Conservation (phyloP, 305 asterid genomes). For the Stenogyne calaminthoides region DNA sequence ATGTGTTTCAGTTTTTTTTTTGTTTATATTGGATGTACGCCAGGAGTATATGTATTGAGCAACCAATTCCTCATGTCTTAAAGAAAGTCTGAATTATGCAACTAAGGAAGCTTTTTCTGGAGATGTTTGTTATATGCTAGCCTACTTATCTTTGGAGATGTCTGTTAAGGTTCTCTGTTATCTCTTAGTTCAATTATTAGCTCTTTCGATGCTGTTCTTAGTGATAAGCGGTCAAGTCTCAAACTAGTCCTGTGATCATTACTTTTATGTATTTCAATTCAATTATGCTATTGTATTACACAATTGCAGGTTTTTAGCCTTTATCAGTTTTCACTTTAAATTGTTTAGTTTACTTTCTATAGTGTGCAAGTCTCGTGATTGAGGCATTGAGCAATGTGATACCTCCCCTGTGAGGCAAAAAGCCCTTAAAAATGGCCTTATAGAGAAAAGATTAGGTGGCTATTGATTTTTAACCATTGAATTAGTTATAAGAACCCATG, state of each 20-base stretch:
- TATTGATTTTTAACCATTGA: neutral
- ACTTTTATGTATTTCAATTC: neutral
- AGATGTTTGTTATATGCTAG: constrained; percentile 8
- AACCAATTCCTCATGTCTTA: neutral
- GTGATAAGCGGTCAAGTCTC: neutral
- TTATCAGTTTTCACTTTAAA: neutral
- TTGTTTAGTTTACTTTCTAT: neutral
- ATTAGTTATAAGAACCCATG: constrained; percentile 12
- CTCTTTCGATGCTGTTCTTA: neutral
- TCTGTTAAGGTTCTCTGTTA: neutral
- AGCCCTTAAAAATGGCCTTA: constrained; percentile 8
- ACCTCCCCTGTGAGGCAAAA: constrained; percentile 1
- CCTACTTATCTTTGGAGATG: constrained; percentile 4
- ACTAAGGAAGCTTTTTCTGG: neutral
- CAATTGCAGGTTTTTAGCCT: neutral
- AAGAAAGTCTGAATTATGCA: constrained; percentile 8
- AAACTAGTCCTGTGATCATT: neutral
- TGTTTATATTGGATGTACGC: too few species aligned
- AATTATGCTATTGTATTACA: neutral
- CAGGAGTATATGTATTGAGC: neutral
- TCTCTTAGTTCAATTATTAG: constrained; percentile 10
- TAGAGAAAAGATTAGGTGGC: neutral
- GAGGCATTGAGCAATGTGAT: neutral
- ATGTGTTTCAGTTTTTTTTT: neutral
- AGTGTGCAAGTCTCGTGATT: neutral